phyloP scores from a whole-genome alignment of 2,329 filamentous ascomycete species.

The Botrytis sinoallii region DNA sequence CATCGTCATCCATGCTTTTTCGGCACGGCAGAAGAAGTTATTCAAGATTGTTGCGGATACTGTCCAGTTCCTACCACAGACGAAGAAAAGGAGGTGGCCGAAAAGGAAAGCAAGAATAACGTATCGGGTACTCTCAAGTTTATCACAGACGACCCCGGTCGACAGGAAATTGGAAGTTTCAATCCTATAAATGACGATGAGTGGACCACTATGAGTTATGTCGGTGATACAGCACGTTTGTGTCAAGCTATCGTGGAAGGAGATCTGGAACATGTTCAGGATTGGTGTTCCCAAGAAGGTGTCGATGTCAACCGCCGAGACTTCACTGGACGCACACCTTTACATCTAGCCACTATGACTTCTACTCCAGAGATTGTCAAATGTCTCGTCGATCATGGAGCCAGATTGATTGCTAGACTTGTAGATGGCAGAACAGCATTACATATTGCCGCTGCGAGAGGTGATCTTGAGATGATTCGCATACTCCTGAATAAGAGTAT shows the following conservation, averaged over 20 bases:
- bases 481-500: slow-evolving; percentile 71
- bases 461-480: slow-evolving; percentile 65
- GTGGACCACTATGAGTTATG: slow-evolving; percentile 89
- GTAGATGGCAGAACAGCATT: slow-evolving; percentile 78
- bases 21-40: slow-evolving; percentile 68
- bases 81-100: slow-evolving; percentile 68
- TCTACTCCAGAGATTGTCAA: slow-evolving; percentile 70
- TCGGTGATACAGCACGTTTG: slow-evolving; percentile 72
- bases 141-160: slow-evolving; percentile 75
- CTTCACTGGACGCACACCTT: slow-evolving; percentile 72
- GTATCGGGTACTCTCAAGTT: slow-evolving; percentile 72
- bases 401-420: slow-evolving; percentile 69
- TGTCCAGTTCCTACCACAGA: slow-evolving; percentile 68
- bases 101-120: slow-evolving; percentile 72
- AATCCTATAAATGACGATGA: slow-evolving; percentile 78
- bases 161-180: slow-evolving; percentile 71
- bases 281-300: slow-evolving; percentile 66
- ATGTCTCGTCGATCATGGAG: slow-evolving; percentile 66
- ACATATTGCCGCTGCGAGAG: slow-evolving; percentile 74
- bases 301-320: slow-evolving; percentile 72
- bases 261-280: slow-evolving; percentile 66
- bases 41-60: slow-evolving; percentile 76
- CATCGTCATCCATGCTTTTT: slow-evolving; percentile 87
- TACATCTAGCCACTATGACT: slow-evolving; percentile 70
- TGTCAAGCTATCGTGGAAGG: slow-evolving; percentile 79